Evolutionary conservation across 257 asterid genomes (phyloP).

Genomic region (Ilex aquifolium): DNA sequence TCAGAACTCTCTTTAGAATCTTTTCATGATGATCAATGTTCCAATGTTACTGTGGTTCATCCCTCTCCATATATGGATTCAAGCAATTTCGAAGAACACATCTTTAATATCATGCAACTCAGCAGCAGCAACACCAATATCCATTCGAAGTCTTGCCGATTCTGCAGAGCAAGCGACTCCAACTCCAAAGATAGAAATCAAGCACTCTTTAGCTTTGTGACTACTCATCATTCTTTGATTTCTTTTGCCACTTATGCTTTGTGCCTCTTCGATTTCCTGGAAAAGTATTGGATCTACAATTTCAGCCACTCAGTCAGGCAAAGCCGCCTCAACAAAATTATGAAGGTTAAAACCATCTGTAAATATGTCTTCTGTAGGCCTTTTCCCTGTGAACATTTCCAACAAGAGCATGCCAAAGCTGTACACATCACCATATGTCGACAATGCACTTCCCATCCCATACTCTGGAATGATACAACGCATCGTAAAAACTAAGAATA

Average conservation of each 20-base stretch:
- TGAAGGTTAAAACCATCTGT: conserved; percentile 12
- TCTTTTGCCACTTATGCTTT: too few relatives aligned
- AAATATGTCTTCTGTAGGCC: conserved; percentile 17
- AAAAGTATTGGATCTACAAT: conserved; percentile 15
- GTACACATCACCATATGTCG: conserved; percentile 4
- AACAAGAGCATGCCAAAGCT: conserved; percentile 16
- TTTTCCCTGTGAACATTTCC: conserved; percentile 22
- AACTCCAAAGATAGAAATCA: neutral
- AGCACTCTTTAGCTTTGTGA: too few relatives aligned
- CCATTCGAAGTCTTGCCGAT: conserved; percentile 8
- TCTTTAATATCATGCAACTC: conserved; percentile 8
- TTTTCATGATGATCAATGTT: too few relatives aligned
- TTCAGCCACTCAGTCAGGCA: conserved; percentile 9
- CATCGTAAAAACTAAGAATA: too few relatives aligned
- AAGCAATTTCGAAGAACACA: too few relatives aligned
- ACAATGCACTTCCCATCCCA: conserved; percentile 9
- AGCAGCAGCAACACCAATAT: conserved; percentile 8
- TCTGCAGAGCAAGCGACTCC: neutral
- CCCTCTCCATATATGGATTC: too few relatives aligned
- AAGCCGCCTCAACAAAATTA: conserved; percentile 10
- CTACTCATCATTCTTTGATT: too few relatives aligned
- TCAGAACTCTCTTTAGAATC: too few relatives aligned
- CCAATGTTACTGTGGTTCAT: neutral
- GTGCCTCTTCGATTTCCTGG: neutral
- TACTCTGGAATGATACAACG: conserved; percentile 7